These are phyloP conservation scores for Kluyveromyces dobzhanskii DNA, from an alignment of 805 yeast species.

Conservation along the genomic window DNA sequence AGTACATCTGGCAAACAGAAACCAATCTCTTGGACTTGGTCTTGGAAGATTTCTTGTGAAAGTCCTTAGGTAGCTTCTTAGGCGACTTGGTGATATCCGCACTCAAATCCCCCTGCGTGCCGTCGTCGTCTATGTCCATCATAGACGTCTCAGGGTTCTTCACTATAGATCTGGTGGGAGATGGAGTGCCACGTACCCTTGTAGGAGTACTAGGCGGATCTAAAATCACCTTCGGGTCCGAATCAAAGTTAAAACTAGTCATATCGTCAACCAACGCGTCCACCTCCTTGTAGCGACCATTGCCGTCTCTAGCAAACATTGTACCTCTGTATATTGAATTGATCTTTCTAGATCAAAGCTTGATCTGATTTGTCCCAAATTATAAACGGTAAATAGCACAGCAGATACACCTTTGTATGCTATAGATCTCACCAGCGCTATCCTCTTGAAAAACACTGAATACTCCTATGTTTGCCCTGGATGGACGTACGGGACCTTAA, in stretches of 20 bases:
- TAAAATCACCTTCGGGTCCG: constrained; percentile 6
- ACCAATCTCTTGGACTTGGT: constrained; percentile 80
- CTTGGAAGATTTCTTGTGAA: constrained; percentile 49
- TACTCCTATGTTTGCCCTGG: too few species aligned
- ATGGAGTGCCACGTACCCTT: constrained; percentile 18
- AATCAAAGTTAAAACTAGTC: constrained; percentile 26
- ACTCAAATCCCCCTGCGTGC: constrained; percentile 12
- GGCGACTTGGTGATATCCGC: constrained; percentile 27
- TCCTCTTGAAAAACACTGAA: too few species aligned
- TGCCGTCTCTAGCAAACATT: constrained; percentile 22
- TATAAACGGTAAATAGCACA: too few species aligned
- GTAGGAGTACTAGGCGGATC: constrained; percentile 15
- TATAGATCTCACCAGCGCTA: too few species aligned
- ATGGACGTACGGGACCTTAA: too few species aligned
- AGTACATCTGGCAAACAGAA: constrained; percentile 88
- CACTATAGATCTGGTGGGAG: constrained; percentile 25
- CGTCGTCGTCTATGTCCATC: constrained; percentile 26
- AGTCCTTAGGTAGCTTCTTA: constrained; percentile 35
- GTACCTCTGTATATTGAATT: too few species aligned
- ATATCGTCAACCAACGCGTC: constrained; percentile 30
- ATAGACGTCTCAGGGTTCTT: constrained; percentile 14
- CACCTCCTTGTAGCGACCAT: constrained; percentile 16
- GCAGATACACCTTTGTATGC: too few species aligned
- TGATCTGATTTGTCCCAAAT: too few species aligned
- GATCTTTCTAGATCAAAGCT: too few species aligned